Evolutionary conservation across 2,329 filamentous ascomycete genomes (phyloP), one percentile per base, ranked within the genome.

Genomic region (Scedosporium boydii): DNA sequence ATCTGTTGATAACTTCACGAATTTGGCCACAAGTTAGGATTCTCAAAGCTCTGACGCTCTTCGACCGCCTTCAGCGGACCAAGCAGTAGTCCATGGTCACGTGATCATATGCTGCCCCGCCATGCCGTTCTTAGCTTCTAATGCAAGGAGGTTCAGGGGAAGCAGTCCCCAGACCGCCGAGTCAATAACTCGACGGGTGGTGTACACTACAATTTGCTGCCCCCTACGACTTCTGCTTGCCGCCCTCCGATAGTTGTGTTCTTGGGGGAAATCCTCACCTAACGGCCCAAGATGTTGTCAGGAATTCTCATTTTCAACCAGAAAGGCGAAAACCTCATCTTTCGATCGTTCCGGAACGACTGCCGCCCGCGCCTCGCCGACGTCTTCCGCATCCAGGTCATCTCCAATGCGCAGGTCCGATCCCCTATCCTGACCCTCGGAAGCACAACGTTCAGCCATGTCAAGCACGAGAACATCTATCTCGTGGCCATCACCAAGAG

Each of bases 381-480:
- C 74, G 93, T 99, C 79, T 99, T 99, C 78, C 93, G 95, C 76
- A 99, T 99, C 76, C 95, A 99, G 74, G 93, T 99, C 78, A 98
- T 99, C 75, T 96, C 92, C 70, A 99, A 99, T 75, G 88, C 95
- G 61, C 92, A 97, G 76, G 95, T 99, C 64, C 91, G 96, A 68
- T 98, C 95, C 68, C 95, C 95, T 64, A 98, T 99, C 77, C 82
- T 99, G 70, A 99, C 95, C 4, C 86, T 99, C 63, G 95, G 96
- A 67, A 96, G 91, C 74, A 99, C 95, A 63, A 99, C 96, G 57
- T 99, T 99, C 77, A 96, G 92, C 81, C 95, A 99, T 87, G 93
- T 99, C 77, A 97, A 96, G 76, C 93, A 97, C 78, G 95, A 99
- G 74, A 99, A 99, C 75, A 97, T 99, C 73, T 99, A 98, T 76